Percentiles rank a stretch among this genome's conserved stretches.
Evolutionary conservation across 225 moss, liverwort and hornwort genomes (phyloP).

Genomic region (Physcomitrellopsis africana): DNA sequence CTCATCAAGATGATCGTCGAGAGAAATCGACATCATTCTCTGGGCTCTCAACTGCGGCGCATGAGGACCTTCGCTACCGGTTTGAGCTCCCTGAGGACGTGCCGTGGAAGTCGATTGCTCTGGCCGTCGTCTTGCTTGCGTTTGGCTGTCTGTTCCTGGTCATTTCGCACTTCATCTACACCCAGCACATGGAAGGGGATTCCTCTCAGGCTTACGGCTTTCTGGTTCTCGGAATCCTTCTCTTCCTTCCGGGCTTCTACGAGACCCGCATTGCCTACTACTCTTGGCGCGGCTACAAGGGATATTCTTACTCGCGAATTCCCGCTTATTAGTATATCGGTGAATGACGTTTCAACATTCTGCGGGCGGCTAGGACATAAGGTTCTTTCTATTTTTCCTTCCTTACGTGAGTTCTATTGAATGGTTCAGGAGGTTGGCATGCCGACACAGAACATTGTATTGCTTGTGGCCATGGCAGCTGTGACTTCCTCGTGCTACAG

Average conservation of each 20-base stretch:
- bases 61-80: conserved; percentile 72
- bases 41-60: conserved; percentile 35
- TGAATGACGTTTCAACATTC: conserved; percentile 4
- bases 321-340: conserved; percentile 50
- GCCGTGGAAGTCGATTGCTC: conserved; percentile 83
- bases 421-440: not conserved
- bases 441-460: not conserved
- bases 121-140: conserved; percentile 71
- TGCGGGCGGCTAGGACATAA: conserved; percentile 34
- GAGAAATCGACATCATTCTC: conserved; percentile 31
- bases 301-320: conserved; percentile 73
- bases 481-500: conserved; percentile 1
- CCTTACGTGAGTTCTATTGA: not conserved
- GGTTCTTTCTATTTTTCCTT: not conserved
- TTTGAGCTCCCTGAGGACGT: conserved; percentile 73
- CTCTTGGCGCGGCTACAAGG: conserved; percentile 78
- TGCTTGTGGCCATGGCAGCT: conserved; percentile 5
- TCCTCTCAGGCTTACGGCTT: conserved; percentile 82
- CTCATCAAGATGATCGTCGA: conserved; percentile 52
- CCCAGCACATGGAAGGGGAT: conserved; percentile 89
- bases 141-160: conserved; percentile 79
- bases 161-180: conserved; percentile 79
- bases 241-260: conserved; percentile 91
- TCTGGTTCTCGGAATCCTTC: conserved; percentile 73
- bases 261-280: conserved; percentile 92